phyloP scores from a whole-genome alignment of 768 basidiomycete genomes.

The Lactarius deliciosus region DNA sequence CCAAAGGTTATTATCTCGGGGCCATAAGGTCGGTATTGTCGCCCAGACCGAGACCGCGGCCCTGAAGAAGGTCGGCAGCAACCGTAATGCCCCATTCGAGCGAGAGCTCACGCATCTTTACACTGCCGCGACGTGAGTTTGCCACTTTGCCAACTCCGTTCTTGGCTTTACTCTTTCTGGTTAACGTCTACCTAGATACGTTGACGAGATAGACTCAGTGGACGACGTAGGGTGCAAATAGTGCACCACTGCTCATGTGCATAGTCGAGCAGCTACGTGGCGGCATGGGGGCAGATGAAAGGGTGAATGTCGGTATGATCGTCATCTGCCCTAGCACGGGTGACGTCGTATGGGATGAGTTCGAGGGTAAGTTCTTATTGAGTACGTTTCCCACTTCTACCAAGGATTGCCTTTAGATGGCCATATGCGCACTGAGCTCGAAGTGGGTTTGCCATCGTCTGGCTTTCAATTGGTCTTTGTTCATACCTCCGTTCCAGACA shows the following conservation, averaged over 20 bases:
- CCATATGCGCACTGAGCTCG: conserved; percentile 84
- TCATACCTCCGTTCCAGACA: conserved; percentile 50
- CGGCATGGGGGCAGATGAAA: conserved; percentile 45
- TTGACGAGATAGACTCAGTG: conserved; percentile 72
- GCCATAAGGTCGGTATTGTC: conserved; percentile 82
- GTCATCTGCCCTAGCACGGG: conserved; percentile 85
- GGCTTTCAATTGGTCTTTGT: background rate
- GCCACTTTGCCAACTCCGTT: background rate
- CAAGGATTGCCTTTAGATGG: conserved; percentile 51
- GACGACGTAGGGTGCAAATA: conserved; percentile 57
- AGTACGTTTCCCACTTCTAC: background rate
- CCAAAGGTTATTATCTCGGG: conserved; percentile 66
- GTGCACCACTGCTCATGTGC: conserved; percentile 72
- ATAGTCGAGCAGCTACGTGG: conserved; percentile 58
- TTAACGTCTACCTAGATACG: conserved; percentile 64
- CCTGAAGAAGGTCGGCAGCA: conserved; percentile 80
- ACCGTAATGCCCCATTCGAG: conserved; percentile 68
- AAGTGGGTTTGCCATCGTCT: conserved; percentile 45
- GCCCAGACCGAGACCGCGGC: conserved; percentile 86
- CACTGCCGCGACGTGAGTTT: conserved; percentile 80
- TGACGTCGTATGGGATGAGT: conserved; percentile 92
- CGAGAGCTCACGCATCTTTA: conserved; percentile 76
- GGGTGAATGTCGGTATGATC: conserved; percentile 64
- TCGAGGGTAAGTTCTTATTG: conserved; percentile 54
- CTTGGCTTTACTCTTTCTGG: background rate